These are phyloP conservation scores for Globisporangium lucens DNA, from an alignment of 352 stramenopile species.

Conservation along the genomic window DNA sequence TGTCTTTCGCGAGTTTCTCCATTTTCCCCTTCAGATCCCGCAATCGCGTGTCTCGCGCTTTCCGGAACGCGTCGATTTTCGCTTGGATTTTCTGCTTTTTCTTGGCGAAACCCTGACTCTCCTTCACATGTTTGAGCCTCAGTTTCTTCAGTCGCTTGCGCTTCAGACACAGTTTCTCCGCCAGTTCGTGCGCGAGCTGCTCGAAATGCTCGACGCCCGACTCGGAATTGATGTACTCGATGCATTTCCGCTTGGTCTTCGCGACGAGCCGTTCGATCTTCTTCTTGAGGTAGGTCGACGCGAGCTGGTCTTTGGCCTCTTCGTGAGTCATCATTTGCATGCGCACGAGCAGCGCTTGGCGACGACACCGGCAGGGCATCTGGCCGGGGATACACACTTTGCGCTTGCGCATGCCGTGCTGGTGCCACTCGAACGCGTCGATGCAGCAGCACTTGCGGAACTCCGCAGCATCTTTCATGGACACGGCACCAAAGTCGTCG, in stretches of 20 bases:
- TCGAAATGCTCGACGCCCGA: constrained; percentile 51
- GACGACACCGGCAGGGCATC: constrained; percentile 43
- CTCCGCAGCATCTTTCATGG: constrained; percentile 17
- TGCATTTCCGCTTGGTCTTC: constrained; percentile 54
- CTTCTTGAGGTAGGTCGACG: constrained; percentile 43
- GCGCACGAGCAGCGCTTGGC: constrained; percentile 41
- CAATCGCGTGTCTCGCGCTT: constrained; percentile 31
- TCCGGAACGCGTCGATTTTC: constrained; percentile 38
- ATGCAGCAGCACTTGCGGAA: constrained; percentile 57
- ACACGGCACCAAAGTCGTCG: constrained; percentile 49
- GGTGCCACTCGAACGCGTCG: constrained; percentile 28
- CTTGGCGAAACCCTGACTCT: constrained; percentile 20
- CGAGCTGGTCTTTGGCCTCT: constrained; percentile 62
- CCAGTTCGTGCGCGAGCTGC: constrained; percentile 26
- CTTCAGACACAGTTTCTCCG: constrained; percentile 25
- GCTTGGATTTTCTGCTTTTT: constrained; percentile 30
- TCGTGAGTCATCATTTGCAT: constrained; percentile 63
- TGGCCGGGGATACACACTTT: constrained; percentile 45
- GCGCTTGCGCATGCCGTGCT: constrained; percentile 24
- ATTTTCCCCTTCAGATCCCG: constrained; percentile 32
- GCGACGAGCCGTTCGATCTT: constrained; percentile 47
- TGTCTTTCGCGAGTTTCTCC: constrained; percentile 24
- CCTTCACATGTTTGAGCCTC: constrained; percentile 27
- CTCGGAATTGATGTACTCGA: constrained; percentile 63
- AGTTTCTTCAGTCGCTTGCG: constrained; percentile 47